Percentiles rank a stretch among this genome's conserved stretches.
Conservation (phyloP, 1,284 basidiomycete species). For the Pseudozyma sp. region DNA sequence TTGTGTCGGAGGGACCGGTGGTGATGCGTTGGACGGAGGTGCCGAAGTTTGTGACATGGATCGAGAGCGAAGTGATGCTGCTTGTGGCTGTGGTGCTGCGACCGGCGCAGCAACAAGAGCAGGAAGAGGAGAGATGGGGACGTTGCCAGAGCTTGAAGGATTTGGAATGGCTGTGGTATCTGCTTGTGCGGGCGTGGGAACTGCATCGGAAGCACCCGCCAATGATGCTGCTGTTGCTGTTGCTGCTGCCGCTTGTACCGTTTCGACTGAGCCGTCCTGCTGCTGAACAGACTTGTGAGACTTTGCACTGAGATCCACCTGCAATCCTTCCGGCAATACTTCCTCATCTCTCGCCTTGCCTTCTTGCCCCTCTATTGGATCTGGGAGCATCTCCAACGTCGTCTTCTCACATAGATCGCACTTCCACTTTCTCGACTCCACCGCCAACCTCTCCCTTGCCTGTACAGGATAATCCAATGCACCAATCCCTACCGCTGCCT, state of each 20-base stretch:
- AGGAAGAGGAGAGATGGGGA: slow-evolving; percentile 3
- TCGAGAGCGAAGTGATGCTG: not conserved
- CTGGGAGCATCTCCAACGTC: slow-evolving; percentile 46
- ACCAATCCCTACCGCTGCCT: slow-evolving; percentile 88
- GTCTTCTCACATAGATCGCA: slow-evolving; percentile 41
- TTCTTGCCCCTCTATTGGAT: slow-evolving; percentile 15
- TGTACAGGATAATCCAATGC: slow-evolving; percentile 91
- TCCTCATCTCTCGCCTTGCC: slow-evolving; percentile 5
- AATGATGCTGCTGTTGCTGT: not conserved
- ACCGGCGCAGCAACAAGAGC: not conserved
- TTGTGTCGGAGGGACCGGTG: not conserved
- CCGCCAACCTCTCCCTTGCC: slow-evolving; percentile 78
- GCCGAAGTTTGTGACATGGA: not conserved
- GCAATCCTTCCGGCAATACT: slow-evolving; percentile 28
- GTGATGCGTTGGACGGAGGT: slow-evolving; percentile 9
- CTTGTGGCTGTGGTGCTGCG: slow-evolving; percentile 1
- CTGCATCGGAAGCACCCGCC: too few species aligned
- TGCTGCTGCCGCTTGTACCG: not conserved
- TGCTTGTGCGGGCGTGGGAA: too few species aligned
- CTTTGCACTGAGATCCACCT: slow-evolving; percentile 26
- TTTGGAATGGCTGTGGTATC: too few species aligned
- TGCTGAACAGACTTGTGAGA: slow-evolving; percentile 11
- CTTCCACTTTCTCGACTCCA: slow-evolving; percentile 41
- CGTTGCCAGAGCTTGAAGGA: too few species aligned
- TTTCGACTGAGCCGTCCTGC: not conserved